Evolutionary conservation across 345 rosid species (phyloP), one percentile per base, ranked within the genome.

Genomic region (Arabidopsis suecica): DNA sequence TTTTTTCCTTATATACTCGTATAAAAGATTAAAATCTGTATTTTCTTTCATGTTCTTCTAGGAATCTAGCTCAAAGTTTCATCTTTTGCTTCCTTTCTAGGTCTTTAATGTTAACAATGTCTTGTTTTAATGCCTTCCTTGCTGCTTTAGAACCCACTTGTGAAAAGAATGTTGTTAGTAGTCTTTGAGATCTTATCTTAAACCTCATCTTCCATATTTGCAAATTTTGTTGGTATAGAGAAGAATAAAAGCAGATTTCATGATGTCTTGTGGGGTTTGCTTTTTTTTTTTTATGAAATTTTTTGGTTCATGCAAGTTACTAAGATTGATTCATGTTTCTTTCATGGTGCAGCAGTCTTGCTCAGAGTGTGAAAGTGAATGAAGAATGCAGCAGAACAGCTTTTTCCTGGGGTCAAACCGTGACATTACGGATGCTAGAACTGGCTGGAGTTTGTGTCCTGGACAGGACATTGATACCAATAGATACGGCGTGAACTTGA

Each of bases 331-430:
- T 55, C 5, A 4, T 37, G 34, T 53, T 54, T 65, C 12, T 58
- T 74, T 57, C 12, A 37, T 66, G 41, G 34, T 66, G 1, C 78
- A 74, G 73, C 1, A n/a, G 68, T 51, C 48, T 41, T 75, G 79
- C 6, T 38, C 11, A 68, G 62, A 49, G 50, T 25, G 62, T 76
- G 71, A 78, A 78, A 79, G 84, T 73, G 84, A 80, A 38, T 66
- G 68, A 67, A 41, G 47, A 54, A 82, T 72, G 86, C 82, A 75
- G 78, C 73, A 56, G 20, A 69, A 68, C 45, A 68, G 75, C 68
- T 75, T 70, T 28, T 47, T 77, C 34, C 59, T 62, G 1, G 81
- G 84, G 30, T 76, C 49, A 23, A 76, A 53, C 65, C 33, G 51
- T 69, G 71, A 61, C 68, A 38, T 23, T 3, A 61, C 57, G 6